Base-by-base conservation (phyloP, 202 grass and related monocot genomes). In the Carex arenaria region DNA sequence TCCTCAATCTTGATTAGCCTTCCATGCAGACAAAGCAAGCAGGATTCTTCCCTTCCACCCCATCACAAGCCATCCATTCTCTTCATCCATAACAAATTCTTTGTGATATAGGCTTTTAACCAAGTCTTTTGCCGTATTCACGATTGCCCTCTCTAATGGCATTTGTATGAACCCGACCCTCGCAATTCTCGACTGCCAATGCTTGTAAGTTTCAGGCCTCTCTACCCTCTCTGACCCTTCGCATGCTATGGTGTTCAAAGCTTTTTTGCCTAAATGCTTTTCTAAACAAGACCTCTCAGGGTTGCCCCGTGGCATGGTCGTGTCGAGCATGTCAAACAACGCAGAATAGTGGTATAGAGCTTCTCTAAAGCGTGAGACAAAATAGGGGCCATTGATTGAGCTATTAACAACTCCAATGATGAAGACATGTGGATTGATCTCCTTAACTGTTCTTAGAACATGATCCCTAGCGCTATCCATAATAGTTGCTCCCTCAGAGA, bases 21-120 rank as follows among this genome's bases (percentile, higher is more conserved):
- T 86, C 93, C 93, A 94, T 61, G 88, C 80, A 18, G 93, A 88
- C 77, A 90, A 60, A 14, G 86, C 93, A 59, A 72, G 74, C 15
- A 87, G 28, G 43, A 94, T 87, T 66, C 84, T 92, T 38, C 92
- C 92, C 17, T 94, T 94, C 92, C 90, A 94, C 23, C 90, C 90
- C 26, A 88, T 17, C 2, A 94, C 54, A 30, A 94, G 70, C 86
- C 88, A 94, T 30, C 85, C 51, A 83, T 83, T 85, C 76, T 94
- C 86, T 72, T 85, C 78, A 7, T 87, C 64, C 1, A 87, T 51
- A 17, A 87, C 36, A 72, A 73, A 90, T 40, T 94, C 90, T 77
- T 88, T 87, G 82, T 92, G 92, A 80, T 92, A 92, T 56, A 57
- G 57, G 10, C 34, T 17, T 78, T 36, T 80, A 10, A 88, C 78